A percentile compares a stretch with the other conserved stretches of the same genome.
These are phyloP conservation scores for Penicillium lagena DNA, from an alignment of 495 filamentous ascomycete genomes.

Conservation along the genomic window DNA sequence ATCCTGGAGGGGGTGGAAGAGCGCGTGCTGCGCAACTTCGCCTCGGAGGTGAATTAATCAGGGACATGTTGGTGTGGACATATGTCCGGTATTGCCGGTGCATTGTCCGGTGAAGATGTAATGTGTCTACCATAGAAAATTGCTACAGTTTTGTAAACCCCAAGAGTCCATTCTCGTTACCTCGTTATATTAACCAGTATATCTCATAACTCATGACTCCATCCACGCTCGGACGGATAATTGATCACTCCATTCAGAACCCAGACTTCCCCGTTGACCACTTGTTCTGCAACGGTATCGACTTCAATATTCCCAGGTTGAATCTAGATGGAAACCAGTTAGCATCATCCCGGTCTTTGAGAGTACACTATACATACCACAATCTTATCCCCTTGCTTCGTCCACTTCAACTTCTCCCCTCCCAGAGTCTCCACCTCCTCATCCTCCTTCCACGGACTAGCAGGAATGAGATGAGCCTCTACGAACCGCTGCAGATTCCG, in stretches of 20 bases:
- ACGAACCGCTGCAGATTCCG: constrained; percentile 78
- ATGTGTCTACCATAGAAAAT: no score
- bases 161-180: background rate
- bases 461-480: constrained; percentile 74
- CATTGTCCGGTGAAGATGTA: no score
- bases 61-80: constrained; percentile 3
- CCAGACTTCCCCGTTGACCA: constrained; percentile 85
- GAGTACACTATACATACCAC: constrained; percentile 43
- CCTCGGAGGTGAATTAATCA: constrained; percentile 15
- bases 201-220: constrained; percentile 2
- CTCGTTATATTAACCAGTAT: background rate
- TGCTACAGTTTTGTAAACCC: no score
- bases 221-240: constrained; percentile 28
- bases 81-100: constrained; percentile 1
- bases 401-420: constrained; percentile 77
- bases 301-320: constrained; percentile 76
- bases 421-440: constrained; percentile 65
- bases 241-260: constrained; percentile 63
- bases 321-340: constrained; percentile 45
- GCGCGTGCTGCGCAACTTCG: constrained; percentile 56
- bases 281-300: constrained; percentile 58
- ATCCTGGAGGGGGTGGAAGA: constrained; percentile 83
- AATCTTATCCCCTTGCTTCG: constrained; percentile 65
- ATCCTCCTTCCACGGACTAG: constrained; percentile 72
- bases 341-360: background rate